Conservation (phyloP, 257 asterid genomes). For the Oldenlandia corymbosa region DNA sequence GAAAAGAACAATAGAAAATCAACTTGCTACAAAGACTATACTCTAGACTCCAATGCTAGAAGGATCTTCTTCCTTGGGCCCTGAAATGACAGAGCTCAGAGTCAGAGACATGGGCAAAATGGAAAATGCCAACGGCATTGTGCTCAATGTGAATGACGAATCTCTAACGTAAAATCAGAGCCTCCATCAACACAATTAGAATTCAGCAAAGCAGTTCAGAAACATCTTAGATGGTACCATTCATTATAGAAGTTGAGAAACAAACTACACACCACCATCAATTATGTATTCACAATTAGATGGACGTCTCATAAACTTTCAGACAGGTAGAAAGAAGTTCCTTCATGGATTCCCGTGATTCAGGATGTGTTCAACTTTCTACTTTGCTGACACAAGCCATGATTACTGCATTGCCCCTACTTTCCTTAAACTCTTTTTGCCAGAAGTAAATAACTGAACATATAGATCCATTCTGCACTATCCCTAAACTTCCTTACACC, state of each 20-base stretch:
- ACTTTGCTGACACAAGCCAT: too few relatives aligned
- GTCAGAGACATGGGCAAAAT: not conserved
- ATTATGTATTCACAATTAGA: not conserved
- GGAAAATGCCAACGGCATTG: not conserved
- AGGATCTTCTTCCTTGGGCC: slow-evolving; percentile 98
- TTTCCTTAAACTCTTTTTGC: too few relatives aligned
- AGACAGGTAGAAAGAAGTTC: not conserved
- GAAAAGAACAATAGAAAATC: slow-evolving; percentile 19
- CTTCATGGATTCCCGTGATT: too few relatives aligned
- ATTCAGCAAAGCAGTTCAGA: not conserved
- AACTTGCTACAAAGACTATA: slow-evolving; percentile 20
- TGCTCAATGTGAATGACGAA: not conserved
- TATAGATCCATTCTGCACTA: too few relatives aligned
- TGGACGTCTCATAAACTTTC: not conserved
- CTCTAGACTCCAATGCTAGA: slow-evolving; percentile 71
- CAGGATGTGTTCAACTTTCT: too few relatives aligned
- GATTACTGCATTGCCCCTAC: too few relatives aligned
- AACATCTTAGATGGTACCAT: not conserved
- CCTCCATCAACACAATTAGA: not conserved
- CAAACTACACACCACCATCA: not conserved
- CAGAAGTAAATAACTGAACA: too few relatives aligned
- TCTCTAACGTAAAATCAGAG: too few relatives aligned
- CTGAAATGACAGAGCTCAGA: slow-evolving; percentile 35
- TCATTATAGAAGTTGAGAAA: not conserved
- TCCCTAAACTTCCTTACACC: not conserved